phyloP scores from a whole-genome alignment of 1,284 basidiomycete genomes.

The Porodaedalea pini region DNA sequence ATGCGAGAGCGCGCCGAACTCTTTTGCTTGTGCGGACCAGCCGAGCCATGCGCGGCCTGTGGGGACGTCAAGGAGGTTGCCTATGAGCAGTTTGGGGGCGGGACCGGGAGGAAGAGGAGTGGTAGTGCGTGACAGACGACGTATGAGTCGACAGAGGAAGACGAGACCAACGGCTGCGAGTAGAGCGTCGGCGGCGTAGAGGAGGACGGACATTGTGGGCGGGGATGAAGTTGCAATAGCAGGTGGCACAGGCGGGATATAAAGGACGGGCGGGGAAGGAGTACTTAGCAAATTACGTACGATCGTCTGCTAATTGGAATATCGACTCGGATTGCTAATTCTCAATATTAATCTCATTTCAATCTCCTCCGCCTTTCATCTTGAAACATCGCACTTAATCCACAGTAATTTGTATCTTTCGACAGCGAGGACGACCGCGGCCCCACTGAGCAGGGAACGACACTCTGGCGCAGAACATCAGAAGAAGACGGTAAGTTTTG shows the following conservation, averaged over 20 bases:
- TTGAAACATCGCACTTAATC: too few relatives aligned
- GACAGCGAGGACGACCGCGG: too few relatives aligned
- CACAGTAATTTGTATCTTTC: too few relatives aligned
- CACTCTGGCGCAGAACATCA: too few relatives aligned
- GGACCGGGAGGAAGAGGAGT: slow-evolving; percentile 17
- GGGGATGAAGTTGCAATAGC: not conserved
- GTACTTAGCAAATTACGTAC: too few relatives aligned
- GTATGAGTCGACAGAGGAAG: slow-evolving; percentile 5
- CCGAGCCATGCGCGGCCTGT: slow-evolving; percentile 14
- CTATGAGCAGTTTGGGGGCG: slow-evolving; percentile 13
- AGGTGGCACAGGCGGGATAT: too few relatives aligned
- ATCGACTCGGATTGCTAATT: too few relatives aligned
- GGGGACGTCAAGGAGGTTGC: slow-evolving; percentile 19
- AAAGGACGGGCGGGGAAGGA: not conserved
- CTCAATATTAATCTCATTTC: too few relatives aligned
- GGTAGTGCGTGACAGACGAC: not conserved
- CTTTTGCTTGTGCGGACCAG: slow-evolving; percentile 8
- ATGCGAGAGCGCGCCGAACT: slow-evolving; percentile 16
- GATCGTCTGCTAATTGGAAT: too few relatives aligned
- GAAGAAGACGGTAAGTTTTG: too few relatives aligned
- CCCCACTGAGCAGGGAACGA: too few relatives aligned
- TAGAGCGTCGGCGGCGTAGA: slow-evolving; percentile 7
- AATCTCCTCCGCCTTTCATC: too few relatives aligned
- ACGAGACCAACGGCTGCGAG: slow-evolving; percentile 9
- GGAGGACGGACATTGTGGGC: not conserved